phyloP scores from a whole-genome alignment of 345 rosid genomes.

The Eutrema heterophyllum region DNA sequence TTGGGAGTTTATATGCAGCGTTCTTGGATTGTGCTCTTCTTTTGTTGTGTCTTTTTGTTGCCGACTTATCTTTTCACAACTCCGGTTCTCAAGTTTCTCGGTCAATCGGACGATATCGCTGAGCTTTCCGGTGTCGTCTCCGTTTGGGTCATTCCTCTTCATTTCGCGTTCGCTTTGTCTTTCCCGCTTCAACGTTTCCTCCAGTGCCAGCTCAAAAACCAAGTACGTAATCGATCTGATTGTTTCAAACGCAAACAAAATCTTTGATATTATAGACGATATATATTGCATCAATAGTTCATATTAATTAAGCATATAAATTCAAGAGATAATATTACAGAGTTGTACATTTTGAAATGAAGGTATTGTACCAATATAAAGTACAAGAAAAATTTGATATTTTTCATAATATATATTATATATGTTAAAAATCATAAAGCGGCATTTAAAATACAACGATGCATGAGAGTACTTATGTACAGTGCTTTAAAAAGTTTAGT shows the following conservation, averaged over 20 bases:
- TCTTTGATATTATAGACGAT: too few relatives aligned
- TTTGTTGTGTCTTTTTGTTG: constrained; percentile 42
- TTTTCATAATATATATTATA: too few relatives aligned
- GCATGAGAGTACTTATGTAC: too few relatives aligned
- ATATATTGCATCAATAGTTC: too few relatives aligned
- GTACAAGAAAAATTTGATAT: too few relatives aligned
- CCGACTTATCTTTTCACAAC: constrained; percentile 50
- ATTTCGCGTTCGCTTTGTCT: constrained; percentile 52
- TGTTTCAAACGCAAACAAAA: not conserved
- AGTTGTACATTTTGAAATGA: too few relatives aligned
- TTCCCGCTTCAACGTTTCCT: constrained; percentile 63
- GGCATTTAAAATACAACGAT: too few relatives aligned
- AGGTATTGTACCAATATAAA: too few relatives aligned
- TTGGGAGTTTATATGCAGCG: constrained; percentile 67
- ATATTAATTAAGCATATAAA: too few relatives aligned
- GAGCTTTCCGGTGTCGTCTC: constrained; percentile 50
- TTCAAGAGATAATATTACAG: too few relatives aligned
- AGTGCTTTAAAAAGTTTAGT: not conserved
- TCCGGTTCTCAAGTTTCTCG: constrained; percentile 48
- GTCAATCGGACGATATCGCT: constrained; percentile 64
- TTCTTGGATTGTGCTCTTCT: constrained; percentile 56
- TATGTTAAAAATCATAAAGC: too few relatives aligned
- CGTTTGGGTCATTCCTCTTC: constrained; percentile 49
- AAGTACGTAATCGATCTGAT: not conserved
- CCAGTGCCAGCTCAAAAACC: constrained; percentile 55